Evolutionary conservation across 1,139 yeast species (phyloP).

Genomic region (Scheffersomyces titani): DNA sequence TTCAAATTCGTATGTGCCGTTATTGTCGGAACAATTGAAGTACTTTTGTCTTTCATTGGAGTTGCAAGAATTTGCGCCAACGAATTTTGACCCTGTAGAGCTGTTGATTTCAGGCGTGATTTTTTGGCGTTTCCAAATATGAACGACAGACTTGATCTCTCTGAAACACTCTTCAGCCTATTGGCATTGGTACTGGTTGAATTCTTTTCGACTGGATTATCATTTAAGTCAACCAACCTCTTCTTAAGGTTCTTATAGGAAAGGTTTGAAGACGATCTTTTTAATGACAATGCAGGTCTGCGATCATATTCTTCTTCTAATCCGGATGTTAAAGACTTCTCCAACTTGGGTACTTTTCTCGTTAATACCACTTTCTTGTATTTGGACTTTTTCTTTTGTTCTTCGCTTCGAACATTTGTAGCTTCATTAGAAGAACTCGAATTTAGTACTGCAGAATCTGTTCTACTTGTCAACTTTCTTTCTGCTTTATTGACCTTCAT

Average conservation of each 20-base stretch:
- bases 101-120: slow-evolving; percentile 10
- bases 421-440: slow-evolving; percentile 2
- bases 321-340: slow-evolving; percentile 13
- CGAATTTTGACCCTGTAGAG: neutral
- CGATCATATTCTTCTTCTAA: slow-evolving; percentile 18
- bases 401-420: slow-evolving; percentile 3
- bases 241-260: slow-evolving; percentile 44
- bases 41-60: slow-evolving; percentile 18
- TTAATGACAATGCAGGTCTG: slow-evolving; percentile 34
- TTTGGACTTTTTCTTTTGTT: slow-evolving; percentile 9
- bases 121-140: slow-evolving; percentile 33
- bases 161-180: slow-evolving; percentile 12
- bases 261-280: slow-evolving; percentile 45
- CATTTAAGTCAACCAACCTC: slow-evolving; percentile 50
- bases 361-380: slow-evolving; percentile 19
- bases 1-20: neutral
- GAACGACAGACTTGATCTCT: slow-evolving; percentile 11
- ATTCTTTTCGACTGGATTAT: slow-evolving; percentile 6
- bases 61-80: slow-evolving; percentile 31
- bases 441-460: neutral
- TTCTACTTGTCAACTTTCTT: neutral
- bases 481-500: slow-evolving; percentile 7
- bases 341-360: slow-evolving; percentile 18
- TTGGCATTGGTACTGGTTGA: slow-evolving; percentile 4
- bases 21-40: neutral